phyloP scores from a whole-genome alignment of 169 alveolate genomes.

The Plasmodium adleri region DNA sequence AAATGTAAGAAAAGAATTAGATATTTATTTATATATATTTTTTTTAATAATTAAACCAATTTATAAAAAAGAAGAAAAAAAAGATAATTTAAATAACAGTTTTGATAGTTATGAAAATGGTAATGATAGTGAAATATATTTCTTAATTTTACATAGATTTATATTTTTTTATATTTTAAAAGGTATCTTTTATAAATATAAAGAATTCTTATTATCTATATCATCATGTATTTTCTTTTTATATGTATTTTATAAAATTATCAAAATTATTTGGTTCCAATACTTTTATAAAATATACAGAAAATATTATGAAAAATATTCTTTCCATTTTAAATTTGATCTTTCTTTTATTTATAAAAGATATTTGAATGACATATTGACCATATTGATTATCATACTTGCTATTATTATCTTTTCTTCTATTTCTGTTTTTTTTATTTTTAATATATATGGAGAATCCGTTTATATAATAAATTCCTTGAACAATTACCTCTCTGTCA shows the following conservation, averaged over 20 bases:
- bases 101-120: conserved; percentile 50
- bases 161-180: conserved; percentile 49
- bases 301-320: conserved; percentile 41
- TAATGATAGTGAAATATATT: conserved; percentile 67
- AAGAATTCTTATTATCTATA: conserved; percentile 42
- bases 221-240: conserved; percentile 18
- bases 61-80: conserved; percentile 40
- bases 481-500: conserved; percentile 42
- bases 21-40: conserved; percentile 33
- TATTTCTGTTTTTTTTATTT: conserved; percentile 41
- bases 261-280: conserved; percentile 35
- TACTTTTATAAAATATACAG: conserved; percentile 46
- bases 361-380: conserved; percentile 55
- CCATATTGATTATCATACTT: conserved; percentile 66
- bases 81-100: conserved; percentile 23
- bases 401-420: conserved; percentile 72
- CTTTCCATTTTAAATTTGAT: conserved; percentile 14
- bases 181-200: conserved; percentile 38
- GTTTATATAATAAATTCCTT: conserved; percentile 49
- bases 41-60: conserved; percentile 57
- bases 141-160: conserved; percentile 58
- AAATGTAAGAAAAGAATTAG: conserved; percentile 43
- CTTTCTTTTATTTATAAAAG: conserved; percentile 35
- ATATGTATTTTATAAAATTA: conserved; percentile 49
- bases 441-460: conserved; percentile 71